Conservation (phyloP, 1,139 yeast genomes). For the Diutina neorugosa region DNA sequence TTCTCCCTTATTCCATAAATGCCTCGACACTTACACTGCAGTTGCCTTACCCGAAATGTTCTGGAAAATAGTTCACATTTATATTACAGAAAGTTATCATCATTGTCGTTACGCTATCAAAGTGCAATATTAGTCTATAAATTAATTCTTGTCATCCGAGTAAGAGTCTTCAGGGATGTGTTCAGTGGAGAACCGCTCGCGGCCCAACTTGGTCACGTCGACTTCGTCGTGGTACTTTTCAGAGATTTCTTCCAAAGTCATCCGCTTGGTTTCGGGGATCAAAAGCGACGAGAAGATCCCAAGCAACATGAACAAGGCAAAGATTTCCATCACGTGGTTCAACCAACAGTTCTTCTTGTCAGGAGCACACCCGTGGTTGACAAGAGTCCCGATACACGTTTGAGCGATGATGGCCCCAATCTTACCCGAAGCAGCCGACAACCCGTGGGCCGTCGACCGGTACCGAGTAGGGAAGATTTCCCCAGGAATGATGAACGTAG, state of each 20-base stretch:
- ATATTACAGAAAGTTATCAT: background rate
- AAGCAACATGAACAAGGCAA: conserved; percentile 78
- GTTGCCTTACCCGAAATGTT: too few relatives aligned
- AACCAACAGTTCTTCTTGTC: conserved; percentile 58
- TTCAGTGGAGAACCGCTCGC: conserved; percentile 1
- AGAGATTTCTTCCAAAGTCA: conserved; percentile 69
- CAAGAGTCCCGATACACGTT: conserved; percentile 76
- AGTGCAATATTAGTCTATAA: background rate
- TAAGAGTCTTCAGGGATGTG: conserved; percentile 4
- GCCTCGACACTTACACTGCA: too few relatives aligned
- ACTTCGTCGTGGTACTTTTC: conserved; percentile 73
- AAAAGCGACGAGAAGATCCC: conserved; percentile 56
- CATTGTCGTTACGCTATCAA: background rate
- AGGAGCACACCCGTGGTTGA: conserved; percentile 61
- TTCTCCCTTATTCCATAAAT: too few relatives aligned
- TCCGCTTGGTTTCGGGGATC: conserved; percentile 84
- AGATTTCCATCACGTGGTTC: conserved; percentile 86
- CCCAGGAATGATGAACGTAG: conserved; percentile 93
- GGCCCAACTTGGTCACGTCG: conserved; percentile 15
- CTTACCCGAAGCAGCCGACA: conserved; percentile 94
- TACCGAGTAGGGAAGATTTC: conserved; percentile 95
- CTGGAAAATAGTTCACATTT: background rate
- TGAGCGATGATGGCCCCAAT: conserved; percentile 95
- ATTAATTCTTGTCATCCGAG: conserved; percentile 2
- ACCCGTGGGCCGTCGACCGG: conserved; percentile 97